Percentiles rank a stretch among this genome's conserved stretches.
These are phyloP conservation scores for Astrephomene gubernaculifera DNA, from an alignment of 139 green algal species.

Conservation along the genomic window DNA sequence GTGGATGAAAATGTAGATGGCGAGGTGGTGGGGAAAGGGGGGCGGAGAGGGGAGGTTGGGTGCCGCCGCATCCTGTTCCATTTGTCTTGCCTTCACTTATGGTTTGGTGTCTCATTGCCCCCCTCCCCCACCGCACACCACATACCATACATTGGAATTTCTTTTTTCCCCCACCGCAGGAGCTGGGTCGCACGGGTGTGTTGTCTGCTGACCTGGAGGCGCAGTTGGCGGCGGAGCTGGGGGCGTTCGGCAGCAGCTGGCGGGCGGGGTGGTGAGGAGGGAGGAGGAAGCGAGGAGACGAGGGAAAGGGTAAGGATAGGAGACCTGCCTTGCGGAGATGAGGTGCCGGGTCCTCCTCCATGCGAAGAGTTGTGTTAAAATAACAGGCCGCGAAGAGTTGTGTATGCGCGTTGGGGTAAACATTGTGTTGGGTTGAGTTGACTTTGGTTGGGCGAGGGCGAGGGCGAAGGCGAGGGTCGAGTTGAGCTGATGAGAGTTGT, in stretches of 20 bases:
- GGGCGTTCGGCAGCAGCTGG: background rate
- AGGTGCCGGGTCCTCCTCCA: no score
- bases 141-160: background rate
- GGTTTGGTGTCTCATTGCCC: background rate
- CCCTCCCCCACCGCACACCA: background rate
- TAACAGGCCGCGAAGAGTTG: no score
- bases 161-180: constrained; percentile 5
- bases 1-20: background rate
- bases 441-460: no score
- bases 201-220: constrained; percentile 60
- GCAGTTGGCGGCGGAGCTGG: constrained; percentile 54
- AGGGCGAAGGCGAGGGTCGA: no score
- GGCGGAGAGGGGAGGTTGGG: background rate
- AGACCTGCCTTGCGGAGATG: no score
- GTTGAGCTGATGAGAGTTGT: no score
- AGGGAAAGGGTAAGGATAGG: no score
- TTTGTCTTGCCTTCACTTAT: background rate
- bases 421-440: no score
- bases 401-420: no score
- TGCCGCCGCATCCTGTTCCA: background rate
- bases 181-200: constrained; percentile 57
- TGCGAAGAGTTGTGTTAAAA: no score
- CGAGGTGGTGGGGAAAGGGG: background rate
- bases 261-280: no score
- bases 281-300: no score